A percentile compares a stretch with the other conserved stretches of the same genome.
Conservation (phyloP, 2,329 filamentous ascomycete genomes). For the Monosporascus cannonballus region DNA sequence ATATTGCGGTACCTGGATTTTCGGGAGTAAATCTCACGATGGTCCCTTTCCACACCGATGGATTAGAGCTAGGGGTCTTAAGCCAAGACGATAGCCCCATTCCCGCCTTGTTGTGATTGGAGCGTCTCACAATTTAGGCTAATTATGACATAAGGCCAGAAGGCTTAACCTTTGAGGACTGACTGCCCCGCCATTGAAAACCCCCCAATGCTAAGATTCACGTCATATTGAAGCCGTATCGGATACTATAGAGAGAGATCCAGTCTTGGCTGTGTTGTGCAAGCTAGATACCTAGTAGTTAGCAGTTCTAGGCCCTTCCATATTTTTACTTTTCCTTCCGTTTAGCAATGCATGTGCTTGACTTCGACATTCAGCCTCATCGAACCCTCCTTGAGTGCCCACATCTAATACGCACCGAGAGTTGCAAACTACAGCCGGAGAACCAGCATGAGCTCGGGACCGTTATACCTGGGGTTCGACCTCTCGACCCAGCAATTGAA, state of each 20-base stretch:
- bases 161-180: neutral
- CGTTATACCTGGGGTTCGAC: constrained; percentile 87
- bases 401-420: neutral
- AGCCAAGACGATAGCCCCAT: neutral
- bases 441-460: constrained; percentile 36
- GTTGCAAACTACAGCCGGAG: neutral
- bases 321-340: too few species aligned
- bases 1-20: too few species aligned
- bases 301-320: neutral
- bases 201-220: neutral
- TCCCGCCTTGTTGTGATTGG: neutral
- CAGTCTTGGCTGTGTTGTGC: neutral
- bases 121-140: neutral
- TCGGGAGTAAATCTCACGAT: too few species aligned
- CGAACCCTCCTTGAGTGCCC: neutral
- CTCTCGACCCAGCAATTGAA: constrained; percentile 96
- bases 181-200: neutral
- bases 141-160: neutral
- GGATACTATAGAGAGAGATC: neutral
- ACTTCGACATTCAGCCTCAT: too few species aligned
- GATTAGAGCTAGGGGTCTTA: neutral
- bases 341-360: too few species aligned
- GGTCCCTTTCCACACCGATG: too few species aligned
- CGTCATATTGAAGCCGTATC: neutral
- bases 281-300: neutral